Conservation (phyloP, 352 stramenopile species). For the Globisporangium acanthophoron region DNA sequence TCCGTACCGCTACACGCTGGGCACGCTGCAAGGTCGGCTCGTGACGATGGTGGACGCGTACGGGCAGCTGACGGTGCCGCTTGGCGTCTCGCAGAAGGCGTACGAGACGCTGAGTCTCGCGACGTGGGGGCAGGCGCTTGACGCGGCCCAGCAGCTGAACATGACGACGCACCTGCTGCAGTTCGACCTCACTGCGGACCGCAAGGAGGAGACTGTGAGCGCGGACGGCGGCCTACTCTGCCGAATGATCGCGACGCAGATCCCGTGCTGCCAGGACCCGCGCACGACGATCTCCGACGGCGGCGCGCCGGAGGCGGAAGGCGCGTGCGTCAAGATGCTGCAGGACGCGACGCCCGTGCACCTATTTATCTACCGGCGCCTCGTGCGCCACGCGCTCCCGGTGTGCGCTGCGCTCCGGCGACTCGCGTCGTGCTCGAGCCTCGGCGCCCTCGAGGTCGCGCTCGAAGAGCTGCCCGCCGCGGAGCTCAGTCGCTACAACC, state of each 20-base stretch:
- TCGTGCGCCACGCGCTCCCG: constrained; percentile 23
- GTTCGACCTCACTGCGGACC: constrained; percentile 31
- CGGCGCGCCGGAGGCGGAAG: not conserved
- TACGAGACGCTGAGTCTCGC: constrained; percentile 33
- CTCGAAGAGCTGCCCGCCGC: not conserved
- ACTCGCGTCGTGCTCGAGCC: not conserved
- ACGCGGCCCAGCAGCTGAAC: constrained; percentile 26
- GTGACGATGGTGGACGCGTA: constrained; percentile 32
- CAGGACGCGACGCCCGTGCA: constrained; percentile 22
- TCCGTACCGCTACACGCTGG: constrained; percentile 27
- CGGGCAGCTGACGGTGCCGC: constrained; percentile 26
- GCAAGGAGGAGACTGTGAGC: constrained; percentile 23
- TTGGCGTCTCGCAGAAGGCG: constrained; percentile 18
- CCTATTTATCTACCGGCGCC: constrained; percentile 31
- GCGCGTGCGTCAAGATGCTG: constrained; percentile 21
- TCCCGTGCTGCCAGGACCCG: constrained; percentile 31
- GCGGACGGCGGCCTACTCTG: constrained; percentile 29
- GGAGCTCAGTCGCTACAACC: not conserved
- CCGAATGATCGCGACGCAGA: constrained; percentile 25
- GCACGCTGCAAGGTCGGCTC: constrained; percentile 40
- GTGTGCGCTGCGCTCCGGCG: constrained; percentile 12
- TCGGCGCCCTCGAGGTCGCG: not conserved
- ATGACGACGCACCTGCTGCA: constrained; percentile 32
- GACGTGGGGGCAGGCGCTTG: constrained; percentile 20
- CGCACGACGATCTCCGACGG: no score